Evolutionary conservation across 2,329 filamentous ascomycete genomes (phyloP).

Genomic region (Penicillium griseofulvum): DNA sequence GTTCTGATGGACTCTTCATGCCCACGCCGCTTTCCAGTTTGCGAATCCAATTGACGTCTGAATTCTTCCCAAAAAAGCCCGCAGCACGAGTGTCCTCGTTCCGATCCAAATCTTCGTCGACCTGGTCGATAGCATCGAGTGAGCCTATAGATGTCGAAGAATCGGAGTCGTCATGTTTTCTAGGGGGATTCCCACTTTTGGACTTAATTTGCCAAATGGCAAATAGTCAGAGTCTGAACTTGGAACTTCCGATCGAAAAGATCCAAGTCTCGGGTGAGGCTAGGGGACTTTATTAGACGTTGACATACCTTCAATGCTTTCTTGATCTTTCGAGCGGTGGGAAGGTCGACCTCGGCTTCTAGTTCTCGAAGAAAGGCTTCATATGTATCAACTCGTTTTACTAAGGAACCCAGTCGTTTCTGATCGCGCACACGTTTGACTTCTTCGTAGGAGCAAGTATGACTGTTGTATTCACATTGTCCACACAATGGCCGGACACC

Average conservation of each 20-base stretch:
- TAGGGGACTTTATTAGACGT: background rate
- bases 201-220: background rate
- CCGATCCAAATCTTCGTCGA: conserved; percentile 44
- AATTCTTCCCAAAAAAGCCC: conserved; percentile 46
- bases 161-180: conserved; percentile 14
- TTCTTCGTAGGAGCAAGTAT: conserved; percentile 31
- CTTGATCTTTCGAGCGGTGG: conserved; percentile 23
- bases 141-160: conserved; percentile 35
- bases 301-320: conserved; percentile 27
- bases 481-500: conserved; percentile 29
- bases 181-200: conserved; percentile 2
- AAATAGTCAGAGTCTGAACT: background rate
- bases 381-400: conserved; percentile 27
- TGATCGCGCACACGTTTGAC: conserved; percentile 38
- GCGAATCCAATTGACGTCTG: conserved; percentile 45
- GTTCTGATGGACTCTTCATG: conserved; percentile 12
- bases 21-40: conserved; percentile 33
- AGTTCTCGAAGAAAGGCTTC: conserved; percentile 28
- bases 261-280: background rate
- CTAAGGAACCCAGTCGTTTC: conserved; percentile 29
- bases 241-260: background rate
- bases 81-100: conserved; percentile 35
- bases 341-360: conserved; percentile 23
- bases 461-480: conserved; percentile 27
- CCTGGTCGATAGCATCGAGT: conserved; percentile 40